A percentile compares a stretch with the other conserved stretches of the same genome.
phyloP scores from a whole-genome alignment of 2,329 filamentous ascomycete species.

The Aureobasidium melanogenum region DNA sequence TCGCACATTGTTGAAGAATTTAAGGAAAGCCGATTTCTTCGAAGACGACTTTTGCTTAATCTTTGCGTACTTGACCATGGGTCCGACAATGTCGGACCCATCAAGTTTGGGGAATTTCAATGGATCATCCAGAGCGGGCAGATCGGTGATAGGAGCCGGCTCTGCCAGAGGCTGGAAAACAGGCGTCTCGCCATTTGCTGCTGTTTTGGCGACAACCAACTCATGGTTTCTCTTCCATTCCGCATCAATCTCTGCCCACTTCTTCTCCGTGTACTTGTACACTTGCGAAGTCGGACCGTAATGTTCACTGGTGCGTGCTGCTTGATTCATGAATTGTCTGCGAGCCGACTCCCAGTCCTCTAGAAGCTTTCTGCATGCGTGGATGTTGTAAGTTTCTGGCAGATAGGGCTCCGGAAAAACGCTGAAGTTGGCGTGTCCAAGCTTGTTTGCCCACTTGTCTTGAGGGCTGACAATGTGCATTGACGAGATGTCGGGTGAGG shows the following conservation, averaged over 20 bases:
- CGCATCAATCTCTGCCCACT: constrained; percentile 74
- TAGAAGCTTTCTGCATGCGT: constrained; percentile 56
- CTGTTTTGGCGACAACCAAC: constrained; percentile 41
- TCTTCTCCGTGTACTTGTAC: constrained; percentile 74
- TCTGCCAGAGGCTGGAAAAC: constrained; percentile 31
- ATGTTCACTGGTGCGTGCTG: constrained; percentile 80
- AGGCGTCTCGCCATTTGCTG: constrained; percentile 30
- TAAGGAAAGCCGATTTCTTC: constrained; percentile 24
- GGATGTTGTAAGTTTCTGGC: constrained; percentile 49
- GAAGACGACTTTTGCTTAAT: constrained; percentile 22
- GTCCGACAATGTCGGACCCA: constrained; percentile 87
- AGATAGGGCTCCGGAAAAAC: constrained; percentile 75
- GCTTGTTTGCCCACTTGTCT: constrained; percentile 74
- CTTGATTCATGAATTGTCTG: constrained; percentile 80
- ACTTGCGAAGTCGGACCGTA: constrained; percentile 85
- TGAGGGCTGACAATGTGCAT: constrained; percentile 56
- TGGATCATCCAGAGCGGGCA: constrained; percentile 61
- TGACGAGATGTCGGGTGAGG: constrained; percentile 50
- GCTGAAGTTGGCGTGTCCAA: constrained; percentile 90
- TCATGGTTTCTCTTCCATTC: constrained; percentile 66
- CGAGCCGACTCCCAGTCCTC: constrained; percentile 76
- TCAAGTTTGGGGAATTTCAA: constrained; percentile 84
- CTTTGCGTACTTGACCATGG: constrained; percentile 56
- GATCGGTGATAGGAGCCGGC: constrained; percentile 48
- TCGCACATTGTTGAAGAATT: constrained; percentile 26